Base-by-base conservation (phyloP, 129 eudicot species). In the Tagetes patula region DNA sequence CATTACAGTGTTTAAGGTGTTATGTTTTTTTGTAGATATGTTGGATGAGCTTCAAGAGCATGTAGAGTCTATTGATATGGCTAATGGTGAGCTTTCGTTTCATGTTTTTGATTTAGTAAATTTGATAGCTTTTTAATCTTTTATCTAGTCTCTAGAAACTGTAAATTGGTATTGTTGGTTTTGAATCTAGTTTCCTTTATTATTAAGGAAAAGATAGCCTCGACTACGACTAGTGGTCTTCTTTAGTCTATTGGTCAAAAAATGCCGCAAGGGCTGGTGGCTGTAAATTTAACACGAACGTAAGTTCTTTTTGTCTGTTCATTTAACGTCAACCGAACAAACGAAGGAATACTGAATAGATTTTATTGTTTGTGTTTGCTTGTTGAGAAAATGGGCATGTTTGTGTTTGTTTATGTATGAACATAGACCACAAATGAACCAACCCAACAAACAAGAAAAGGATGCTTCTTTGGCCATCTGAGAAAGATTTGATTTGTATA, bases 21-120 rank as follows among this genome's bases (percentile, higher is more conserved):
- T 83, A 9, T 1, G 2, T 52, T 66, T 62, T 14, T 45, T 79
- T 76, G 69, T 74, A 94, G 98, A 71, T 80, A 79, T 94, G 96
- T 53, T 94, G 65, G 99, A 94, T 74, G 99, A 94, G 89, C 87
- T 94, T 14, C 96, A 94, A 61, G 97, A 94, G 78, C 96, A 94
- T 82, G 99, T 94, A 1, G 99, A 94, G 82, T 81, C 96, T 38
- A 94, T 94, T 60, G 99, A 94, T 75, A 94, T 77, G 85, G 99
- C 99, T 60, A 94, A 94, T 83, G 99, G 99, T 94, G 61, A 80
- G 94, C 56, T 65, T 47, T 50, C 3, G 2, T 8, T 52, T 8
- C 6, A 9, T 37, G 11, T 13, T 52, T 9, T 2, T 56, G 27
- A 20, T 5, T 9, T 30, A 39, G 0, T 43, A 4, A 11, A 38